A percentile compares a stretch with the other conserved stretches of the same genome.
Conservation (phyloP, 2,329 filamentous ascomycete genomes). For the Davidsoniella eucalypti region DNA sequence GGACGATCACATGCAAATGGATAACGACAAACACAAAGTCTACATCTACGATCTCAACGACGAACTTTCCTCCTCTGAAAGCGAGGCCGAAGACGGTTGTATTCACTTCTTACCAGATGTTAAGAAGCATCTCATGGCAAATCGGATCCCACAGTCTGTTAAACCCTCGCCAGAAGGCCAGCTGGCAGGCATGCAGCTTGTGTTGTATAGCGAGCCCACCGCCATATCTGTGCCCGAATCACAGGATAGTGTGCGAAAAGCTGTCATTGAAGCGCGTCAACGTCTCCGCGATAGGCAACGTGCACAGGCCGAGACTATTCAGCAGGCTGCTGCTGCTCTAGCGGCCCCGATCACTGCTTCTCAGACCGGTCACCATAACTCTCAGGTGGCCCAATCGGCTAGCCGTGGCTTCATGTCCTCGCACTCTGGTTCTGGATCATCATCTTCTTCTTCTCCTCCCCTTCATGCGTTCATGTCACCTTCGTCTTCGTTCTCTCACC, state of each 20-base stretch:
- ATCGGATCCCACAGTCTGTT: conserved; percentile 52
- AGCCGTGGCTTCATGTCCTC: too few relatives aligned
- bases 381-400: too few relatives aligned
- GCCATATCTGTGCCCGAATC: conserved; percentile 61
- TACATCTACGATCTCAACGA: conserved; percentile 85
- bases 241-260: conserved; percentile 62
- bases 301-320: conserved; percentile 12
- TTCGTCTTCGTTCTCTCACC: background rate
- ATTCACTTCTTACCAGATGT: conserved; percentile 76
- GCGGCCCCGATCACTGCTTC: background rate
- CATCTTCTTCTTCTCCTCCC: background rate
- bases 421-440: background rate
- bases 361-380: too few relatives aligned
- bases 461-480: background rate
- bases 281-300: conserved; percentile 45
- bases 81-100: conserved; percentile 35
- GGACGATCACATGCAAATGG: conserved; percentile 54
- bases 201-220: conserved; percentile 68
- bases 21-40: conserved; percentile 72
- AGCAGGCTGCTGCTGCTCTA: background rate
- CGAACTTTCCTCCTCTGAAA: conserved; percentile 52
- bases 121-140: conserved; percentile 58
- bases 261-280: conserved; percentile 63
- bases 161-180: conserved; percentile 22
- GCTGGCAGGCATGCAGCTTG: conserved; percentile 50